Evolutionary conservation across 805 yeast species (phyloP).

Genomic region (Ogataea angusta): DNA sequence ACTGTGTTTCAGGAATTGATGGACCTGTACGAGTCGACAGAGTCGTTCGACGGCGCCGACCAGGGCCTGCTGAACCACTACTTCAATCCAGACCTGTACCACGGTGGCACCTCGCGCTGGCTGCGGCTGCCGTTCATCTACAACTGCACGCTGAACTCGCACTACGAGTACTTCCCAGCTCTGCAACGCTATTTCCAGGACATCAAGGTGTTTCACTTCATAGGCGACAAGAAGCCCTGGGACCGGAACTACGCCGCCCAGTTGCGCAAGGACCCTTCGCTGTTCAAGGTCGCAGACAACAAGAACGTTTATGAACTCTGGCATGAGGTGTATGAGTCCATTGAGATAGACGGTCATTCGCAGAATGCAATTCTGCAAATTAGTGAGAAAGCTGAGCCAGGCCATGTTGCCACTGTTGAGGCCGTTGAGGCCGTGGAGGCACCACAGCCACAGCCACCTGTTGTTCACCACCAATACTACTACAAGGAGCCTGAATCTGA

Average conservation of each 20-base stretch:
- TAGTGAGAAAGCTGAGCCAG: conserved; percentile 24
- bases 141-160: conserved; percentile 63
- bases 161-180: conserved; percentile 37
- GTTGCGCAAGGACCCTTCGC: conserved; percentile 6
- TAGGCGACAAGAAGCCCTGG: conserved; percentile 57
- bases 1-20: conserved; percentile 41
- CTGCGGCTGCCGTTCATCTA: conserved; percentile 69
- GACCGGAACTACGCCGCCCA: conserved; percentile 6
- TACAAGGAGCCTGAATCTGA: conserved; percentile 26
- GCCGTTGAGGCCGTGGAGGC: background rate
- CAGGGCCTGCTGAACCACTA: conserved; percentile 84
- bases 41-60: conserved; percentile 82
- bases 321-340: conserved; percentile 29
- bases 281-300: conserved; percentile 15
- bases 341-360: conserved; percentile 15
- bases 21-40: conserved; percentile 24
- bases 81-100: conserved; percentile 38
- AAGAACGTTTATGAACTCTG: conserved; percentile 27
- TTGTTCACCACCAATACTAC: conserved; percentile 16
- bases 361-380: conserved; percentile 19
- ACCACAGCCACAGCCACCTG: background rate
- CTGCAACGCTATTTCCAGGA: conserved; percentile 26
- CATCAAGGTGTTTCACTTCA: conserved; percentile 61
- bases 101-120: conserved; percentile 45
- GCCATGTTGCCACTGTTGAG: background rate